A percentile compares a stretch with the other conserved stretches of the same genome.
These are phyloP conservation scores for Wickerhamomyces bovis DNA, from an alignment of 805 yeast species.

Conservation along the genomic window DNA sequence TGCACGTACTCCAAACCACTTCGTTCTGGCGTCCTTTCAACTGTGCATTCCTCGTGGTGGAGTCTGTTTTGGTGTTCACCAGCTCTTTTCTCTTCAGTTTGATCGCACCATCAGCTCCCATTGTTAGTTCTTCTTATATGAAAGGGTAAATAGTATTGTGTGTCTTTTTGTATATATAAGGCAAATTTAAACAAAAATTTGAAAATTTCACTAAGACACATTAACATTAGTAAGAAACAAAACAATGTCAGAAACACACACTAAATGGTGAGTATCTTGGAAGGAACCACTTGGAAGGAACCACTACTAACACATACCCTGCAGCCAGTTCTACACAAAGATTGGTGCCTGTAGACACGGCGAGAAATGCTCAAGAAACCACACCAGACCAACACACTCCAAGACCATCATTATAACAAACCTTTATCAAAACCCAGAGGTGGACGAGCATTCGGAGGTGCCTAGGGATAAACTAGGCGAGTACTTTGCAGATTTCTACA, in stretches of 20 bases:
- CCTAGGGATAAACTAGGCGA: conserved; percentile 33
- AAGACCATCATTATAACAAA: conserved; percentile 60
- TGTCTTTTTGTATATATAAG: too few species aligned
- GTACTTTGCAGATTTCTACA: conserved; percentile 56
- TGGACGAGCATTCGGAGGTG: conserved; percentile 22
- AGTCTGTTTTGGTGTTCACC: conserved; percentile 15
- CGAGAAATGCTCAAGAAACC: conserved; percentile 72
- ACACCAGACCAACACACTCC: conserved; percentile 60
- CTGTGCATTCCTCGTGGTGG: conserved; percentile 12
- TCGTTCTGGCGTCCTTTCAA: conserved; percentile 22
- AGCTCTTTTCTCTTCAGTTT: conserved; percentile 54
- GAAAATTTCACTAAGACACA: not conserved
- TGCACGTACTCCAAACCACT: conserved; percentile 32
- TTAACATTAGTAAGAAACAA: not conserved
- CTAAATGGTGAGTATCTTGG: conserved; percentile 13
- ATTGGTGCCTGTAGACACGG: conserved; percentile 96
- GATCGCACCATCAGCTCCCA: conserved; percentile 67
- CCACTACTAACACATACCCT: conserved; percentile 6
- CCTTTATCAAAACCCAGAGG: conserved; percentile 56
- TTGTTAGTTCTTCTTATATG: not conserved
- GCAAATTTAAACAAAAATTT: not conserved
- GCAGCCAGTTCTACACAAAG: conserved; percentile 61
- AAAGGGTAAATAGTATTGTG: too few species aligned
- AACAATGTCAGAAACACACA: conserved; percentile 14
- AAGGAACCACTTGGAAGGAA: not conserved